Base-by-base conservation (phyloP, 768 basidiomycete species). In the Melanogaster broomeanus region DNA sequence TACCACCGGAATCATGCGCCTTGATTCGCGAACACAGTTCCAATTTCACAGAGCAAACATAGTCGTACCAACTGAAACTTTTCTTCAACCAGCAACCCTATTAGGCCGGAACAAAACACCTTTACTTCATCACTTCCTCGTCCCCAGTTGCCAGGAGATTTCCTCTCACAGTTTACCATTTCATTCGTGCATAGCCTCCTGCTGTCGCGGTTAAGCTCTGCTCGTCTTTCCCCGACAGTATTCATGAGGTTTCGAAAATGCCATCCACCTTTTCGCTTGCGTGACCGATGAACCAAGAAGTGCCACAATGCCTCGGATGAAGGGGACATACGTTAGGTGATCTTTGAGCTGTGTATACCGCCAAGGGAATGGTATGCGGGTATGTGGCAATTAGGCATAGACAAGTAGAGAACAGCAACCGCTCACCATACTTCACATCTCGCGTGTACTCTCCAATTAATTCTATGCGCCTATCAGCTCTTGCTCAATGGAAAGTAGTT, bases 331-430 rank as follows among this genome's bases (percentile, higher is more conserved):
- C 67, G 60, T 62, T 21, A 68, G 31, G 46, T 60, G 58, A 25
- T 70, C 68, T 40, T 68, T 68, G 21, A 60, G 60, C 64, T 67
- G 42, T 34, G 11, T 33, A 52, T 25, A 22, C n/a, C 35, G 5
- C 19, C 18, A 37, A 41, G 34, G 24, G 53, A 8, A n/a, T n/a
- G 42, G 39, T 13, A 42, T 33, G 28, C 21, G 13, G 15, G 30
- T 31, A 25, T 35, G 30, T 33, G 42, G n/a, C 25, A 11, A 42
- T 39, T 18, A 53, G 45, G 40, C 11, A 42, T 18, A n/a, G n/a
- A n/a, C 12, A 42, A 21, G 3, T 4, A 19, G 28, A 38, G 48
- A 45, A 52, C 15, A 51, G 22, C 21, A 41, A n/a, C 1, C 19
- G 18, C 62, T 49, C 43, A 67, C 65, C 63, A 58, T 42, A 40